phyloP scores from a whole-genome alignment of 75 land plant species.

The Sequoia sempervirens region DNA sequence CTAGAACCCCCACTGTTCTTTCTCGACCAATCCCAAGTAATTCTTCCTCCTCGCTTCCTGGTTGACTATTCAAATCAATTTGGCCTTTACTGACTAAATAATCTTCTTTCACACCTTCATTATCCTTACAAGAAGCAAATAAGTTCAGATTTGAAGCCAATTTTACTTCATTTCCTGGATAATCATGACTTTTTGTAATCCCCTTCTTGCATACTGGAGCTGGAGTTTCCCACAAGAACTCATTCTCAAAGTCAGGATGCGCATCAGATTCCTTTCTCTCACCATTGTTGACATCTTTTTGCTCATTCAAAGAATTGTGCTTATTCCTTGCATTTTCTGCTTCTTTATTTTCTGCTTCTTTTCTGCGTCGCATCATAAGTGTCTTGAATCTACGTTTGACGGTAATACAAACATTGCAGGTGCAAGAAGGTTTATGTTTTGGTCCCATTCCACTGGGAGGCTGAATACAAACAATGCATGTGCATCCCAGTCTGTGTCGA shows the following conservation, averaged over 20 bases:
- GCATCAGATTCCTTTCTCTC: slow-evolving; percentile 11
- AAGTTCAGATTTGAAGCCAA: slow-evolving; percentile 2
- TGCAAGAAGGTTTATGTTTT: slow-evolving; percentile 38
- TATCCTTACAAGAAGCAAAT: neutral
- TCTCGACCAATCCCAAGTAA: neutral
- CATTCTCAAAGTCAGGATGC: slow-evolving; percentile 4
- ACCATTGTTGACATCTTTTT: neutral
- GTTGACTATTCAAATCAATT: slow-evolving; percentile 18
- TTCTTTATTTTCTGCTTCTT: no score
- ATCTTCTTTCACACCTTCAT: slow-evolving; percentile 3
- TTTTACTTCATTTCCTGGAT: neutral
- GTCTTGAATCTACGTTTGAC: slow-evolving; percentile 50
- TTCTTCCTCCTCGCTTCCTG: slow-evolving; percentile 9
- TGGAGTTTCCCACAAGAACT: slow-evolving; percentile 3
- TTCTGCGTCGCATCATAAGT: slow-evolving; percentile 49
- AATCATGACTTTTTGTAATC: neutral
- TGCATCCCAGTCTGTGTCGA: slow-evolving; percentile 42
- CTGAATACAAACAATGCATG: slow-evolving; percentile 50
- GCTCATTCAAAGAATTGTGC: slow-evolving; percentile 17
- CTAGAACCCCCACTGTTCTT: slow-evolving; percentile 24
- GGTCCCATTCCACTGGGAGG: slow-evolving; percentile 54
- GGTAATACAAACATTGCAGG: slow-evolving; percentile 39
- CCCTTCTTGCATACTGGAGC: slow-evolving; percentile 2
- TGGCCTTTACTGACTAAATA: neutral
- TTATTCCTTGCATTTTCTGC: slow-evolving; percentile 23